Evolutionary conservation across 2,329 filamentous ascomycete genomes (phyloP).

Genomic region (Botrytis cinerea): DNA sequence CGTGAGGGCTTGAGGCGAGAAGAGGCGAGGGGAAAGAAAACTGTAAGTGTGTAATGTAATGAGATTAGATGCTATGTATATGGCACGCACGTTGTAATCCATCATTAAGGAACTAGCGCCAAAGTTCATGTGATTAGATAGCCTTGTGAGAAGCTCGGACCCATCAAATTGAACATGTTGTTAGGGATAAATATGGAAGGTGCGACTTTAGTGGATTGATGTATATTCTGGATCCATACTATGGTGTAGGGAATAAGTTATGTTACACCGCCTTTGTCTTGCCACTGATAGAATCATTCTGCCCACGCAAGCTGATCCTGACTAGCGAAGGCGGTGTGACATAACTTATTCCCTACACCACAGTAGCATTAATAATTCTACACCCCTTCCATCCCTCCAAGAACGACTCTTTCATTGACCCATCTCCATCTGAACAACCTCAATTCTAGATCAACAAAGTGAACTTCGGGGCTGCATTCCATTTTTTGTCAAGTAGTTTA

Average conservation of each 20-base stretch:
- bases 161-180: neutral
- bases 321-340: too few species aligned
- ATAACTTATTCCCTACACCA: too few species aligned
- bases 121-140: neutral
- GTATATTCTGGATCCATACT: too few species aligned
- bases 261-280: too few species aligned
- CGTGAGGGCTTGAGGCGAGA: slow-evolving; percentile 2
- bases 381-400: too few species aligned
- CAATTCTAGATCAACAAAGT: slow-evolving; percentile 19
- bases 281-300: too few species aligned
- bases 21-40: neutral
- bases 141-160: slow-evolving; percentile 8
- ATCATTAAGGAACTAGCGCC: neutral
- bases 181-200: too few species aligned
- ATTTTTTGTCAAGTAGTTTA: neutral
- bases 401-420: neutral
- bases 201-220: too few species aligned
- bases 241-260: too few species aligned
- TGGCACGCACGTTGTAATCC: neutral
- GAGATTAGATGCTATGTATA: neutral
- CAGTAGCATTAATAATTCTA: too few species aligned
- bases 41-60: neutral
- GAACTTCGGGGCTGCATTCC: neutral
- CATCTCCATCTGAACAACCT: slow-evolving; percentile 14
- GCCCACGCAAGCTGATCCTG: too few species aligned